Percentiles rank a stretch among this genome's conserved stretches.
Conservation (phyloP, 768 basidiomycete species). For the Roridomyces roridus region DNA sequence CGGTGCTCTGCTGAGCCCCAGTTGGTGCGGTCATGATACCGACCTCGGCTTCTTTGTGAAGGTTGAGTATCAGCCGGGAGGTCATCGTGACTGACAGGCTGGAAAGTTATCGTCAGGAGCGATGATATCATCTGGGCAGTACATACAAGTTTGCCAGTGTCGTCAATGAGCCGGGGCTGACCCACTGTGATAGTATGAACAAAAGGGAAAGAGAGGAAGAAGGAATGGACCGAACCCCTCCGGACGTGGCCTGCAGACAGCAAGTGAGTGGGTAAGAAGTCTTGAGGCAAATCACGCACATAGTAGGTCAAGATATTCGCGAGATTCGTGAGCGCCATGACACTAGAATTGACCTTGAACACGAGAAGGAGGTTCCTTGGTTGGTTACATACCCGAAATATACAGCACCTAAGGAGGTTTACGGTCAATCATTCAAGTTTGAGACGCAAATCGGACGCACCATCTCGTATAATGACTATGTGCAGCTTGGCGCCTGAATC, state of each 20-base stretch:
- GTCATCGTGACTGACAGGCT: constrained; percentile 43
- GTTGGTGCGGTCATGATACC: constrained; percentile 1
- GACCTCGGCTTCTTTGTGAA: constrained; percentile 31
- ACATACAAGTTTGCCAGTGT: background rate
- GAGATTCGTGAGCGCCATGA: no score
- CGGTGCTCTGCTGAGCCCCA: no score
- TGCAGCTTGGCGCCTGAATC: constrained; percentile 2
- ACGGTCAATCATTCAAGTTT: background rate
- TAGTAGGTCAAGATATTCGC: no score
- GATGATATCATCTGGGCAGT: no score
- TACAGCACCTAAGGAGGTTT: constrained; percentile 23
- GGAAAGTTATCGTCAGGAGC: no score
- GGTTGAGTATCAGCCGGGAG: constrained; percentile 45
- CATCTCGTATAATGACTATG: constrained; percentile 40
- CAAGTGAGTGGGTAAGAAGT: background rate
- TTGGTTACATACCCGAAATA: constrained; percentile 48
- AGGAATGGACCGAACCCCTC: constrained; percentile 1
- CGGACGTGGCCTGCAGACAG: background rate
- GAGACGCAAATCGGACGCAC: constrained; percentile 26
- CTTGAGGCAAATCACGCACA: constrained; percentile 29
- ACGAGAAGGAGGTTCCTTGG: no score
- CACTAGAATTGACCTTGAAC: no score
- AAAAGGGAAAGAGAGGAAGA: background rate
- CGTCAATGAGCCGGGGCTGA: no score
- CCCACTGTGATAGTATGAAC: no score